A percentile compares a stretch with the other conserved stretches of the same genome.
Conservation (phyloP, 2,329 filamentous ascomycete genomes). For the Cucurbitaria berberidis region DNA sequence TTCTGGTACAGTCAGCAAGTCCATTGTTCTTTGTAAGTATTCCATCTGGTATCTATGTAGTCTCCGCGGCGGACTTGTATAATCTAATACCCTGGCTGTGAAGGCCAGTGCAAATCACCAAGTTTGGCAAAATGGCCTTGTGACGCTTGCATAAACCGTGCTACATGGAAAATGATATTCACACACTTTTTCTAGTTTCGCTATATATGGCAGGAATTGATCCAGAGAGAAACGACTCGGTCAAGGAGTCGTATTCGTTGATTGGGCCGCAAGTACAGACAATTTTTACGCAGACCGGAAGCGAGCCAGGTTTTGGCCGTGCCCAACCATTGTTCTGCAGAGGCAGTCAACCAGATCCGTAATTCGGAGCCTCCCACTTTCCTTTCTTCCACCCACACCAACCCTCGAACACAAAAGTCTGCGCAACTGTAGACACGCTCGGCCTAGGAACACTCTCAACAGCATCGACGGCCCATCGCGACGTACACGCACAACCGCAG, state of each 20-base stretch:
- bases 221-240: too few species aligned
- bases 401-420: slow-evolving; percentile 7
- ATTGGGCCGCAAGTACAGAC: slow-evolving; percentile 38
- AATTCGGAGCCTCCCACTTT: slow-evolving; percentile 18
- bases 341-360: slow-evolving; percentile 25
- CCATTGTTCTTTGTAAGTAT: slow-evolving; percentile 1
- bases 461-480: not conserved
- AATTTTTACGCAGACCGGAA: slow-evolving; percentile 31
- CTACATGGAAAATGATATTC: too few species aligned
- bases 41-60: not conserved
- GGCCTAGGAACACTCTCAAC: not conserved
- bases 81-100: not conserved
- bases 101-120: not conserved
- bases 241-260: slow-evolving; percentile 7
- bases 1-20: not conserved
- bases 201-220: too few species aligned
- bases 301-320: slow-evolving; percentile 29
- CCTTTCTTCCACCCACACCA: slow-evolving; percentile 19
- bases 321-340: slow-evolving; percentile 36
- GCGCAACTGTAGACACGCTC: slow-evolving; percentile 6
- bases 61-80: not conserved
- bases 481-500: slow-evolving; percentile 24
- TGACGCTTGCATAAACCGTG: too few species aligned
- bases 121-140: not conserved
- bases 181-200: too few species aligned